Base-by-base conservation (phyloP, 164 flowering plant genomes). In the Warburgia ugandensis region DNA sequence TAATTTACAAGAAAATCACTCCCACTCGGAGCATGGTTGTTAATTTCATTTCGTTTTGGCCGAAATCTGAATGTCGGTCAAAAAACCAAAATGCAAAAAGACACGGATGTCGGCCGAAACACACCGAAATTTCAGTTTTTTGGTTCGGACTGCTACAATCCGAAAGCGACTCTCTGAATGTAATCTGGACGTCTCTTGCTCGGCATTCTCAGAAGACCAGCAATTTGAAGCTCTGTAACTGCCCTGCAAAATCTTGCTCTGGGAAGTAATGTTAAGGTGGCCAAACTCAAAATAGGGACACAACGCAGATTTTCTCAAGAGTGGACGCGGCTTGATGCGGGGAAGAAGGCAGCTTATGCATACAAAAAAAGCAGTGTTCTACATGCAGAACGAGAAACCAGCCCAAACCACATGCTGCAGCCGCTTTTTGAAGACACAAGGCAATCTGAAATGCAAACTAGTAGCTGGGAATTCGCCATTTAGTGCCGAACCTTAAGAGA, bases 241-340 rank as follows among this genome's bases (percentile, higher is more conserved):
- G 89, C 96, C 70, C 82, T 80, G 74, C 99, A 94, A 59, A 89
- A 94, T 35, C 82, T 63, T 48, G 92, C 96, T 82, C 91, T 86
- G 63, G 27, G 45, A 45, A 48, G 10, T 22, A 20, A 9, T 33
- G 70, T 73, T 46, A 76, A 77, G 72, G 73, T 22, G 16, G 7
- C 16, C 27, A 11, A 37, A 16, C 16, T 12, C 16, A 17, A 21
- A 11, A 10, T 37, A 19, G 5, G 25, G 3, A 5, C 12, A 31
- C 21, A 48, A 29, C 20, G 2, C 19, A 48, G n/a, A 31, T 14
- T 8, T 10, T 10, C 28, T n/a, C n/a, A 23, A 8, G 48, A 5
- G 29, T 26, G 29, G 14, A 37, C 9, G 17, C 8, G n/a, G 17
- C 16, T 14, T 3, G 16, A 16, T 20, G 17, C 14, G 41, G 2